A percentile compares a stretch with the other conserved stretches of the same genome.
These are phyloP conservation scores for Magnolia officinalis DNA, from an alignment of 164 flowering plant genomes.

Conservation along the genomic window DNA sequence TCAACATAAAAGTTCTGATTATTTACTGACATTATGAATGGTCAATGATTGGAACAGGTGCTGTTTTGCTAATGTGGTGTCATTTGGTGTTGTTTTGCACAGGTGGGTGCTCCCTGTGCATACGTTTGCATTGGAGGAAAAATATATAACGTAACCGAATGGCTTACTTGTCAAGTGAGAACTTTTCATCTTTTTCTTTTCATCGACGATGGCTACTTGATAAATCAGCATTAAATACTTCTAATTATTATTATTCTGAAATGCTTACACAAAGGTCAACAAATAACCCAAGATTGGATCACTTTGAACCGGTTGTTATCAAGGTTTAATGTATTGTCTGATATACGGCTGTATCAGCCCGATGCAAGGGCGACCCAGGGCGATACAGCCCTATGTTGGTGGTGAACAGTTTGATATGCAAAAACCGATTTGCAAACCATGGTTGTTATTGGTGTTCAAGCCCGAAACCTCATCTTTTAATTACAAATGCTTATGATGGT, in stretches of 20 bases:
- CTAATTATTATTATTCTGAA: too few relatives aligned
- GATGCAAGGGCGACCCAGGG: too few relatives aligned
- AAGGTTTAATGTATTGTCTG: too few relatives aligned
- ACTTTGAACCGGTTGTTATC: too few relatives aligned
- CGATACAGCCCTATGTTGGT: neutral
- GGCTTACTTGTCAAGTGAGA: neutral
- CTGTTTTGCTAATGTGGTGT: neutral
- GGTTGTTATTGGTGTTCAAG: neutral
- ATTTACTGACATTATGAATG: neutral
- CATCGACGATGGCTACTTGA: neutral
- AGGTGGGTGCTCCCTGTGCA: neutral
- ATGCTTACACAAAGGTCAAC: too few relatives aligned
- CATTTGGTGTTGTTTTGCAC: neutral
- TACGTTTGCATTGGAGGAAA: neutral
- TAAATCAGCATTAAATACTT: too few relatives aligned
- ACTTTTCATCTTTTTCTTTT: neutral
- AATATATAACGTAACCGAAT: neutral
- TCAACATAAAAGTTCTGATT: neutral
- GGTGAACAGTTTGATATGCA: neutral
- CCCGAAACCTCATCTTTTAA: neutral
- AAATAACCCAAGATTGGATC: too few relatives aligned
- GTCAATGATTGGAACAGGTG: neutral
- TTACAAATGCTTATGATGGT: neutral
- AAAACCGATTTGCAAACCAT: too few relatives aligned
- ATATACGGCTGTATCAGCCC: too few relatives aligned